Percentiles rank a stretch among this genome's conserved stretches.
phyloP scores from a whole-genome alignment of 306 rosid species.

The Gynostemma pentaphyllum region DNA sequence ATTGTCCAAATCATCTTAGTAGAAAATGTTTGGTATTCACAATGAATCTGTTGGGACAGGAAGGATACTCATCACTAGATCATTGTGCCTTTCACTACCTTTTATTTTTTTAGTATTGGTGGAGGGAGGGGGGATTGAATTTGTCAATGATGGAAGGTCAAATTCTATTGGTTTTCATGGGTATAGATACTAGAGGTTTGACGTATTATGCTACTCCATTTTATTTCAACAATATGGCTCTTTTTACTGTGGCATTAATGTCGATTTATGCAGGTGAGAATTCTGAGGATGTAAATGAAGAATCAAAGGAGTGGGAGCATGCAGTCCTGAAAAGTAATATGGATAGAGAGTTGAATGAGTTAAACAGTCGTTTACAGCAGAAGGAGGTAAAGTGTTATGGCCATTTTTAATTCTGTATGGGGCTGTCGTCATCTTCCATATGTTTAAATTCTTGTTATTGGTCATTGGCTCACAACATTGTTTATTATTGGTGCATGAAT shows the following conservation, averaged over 20 bases:
- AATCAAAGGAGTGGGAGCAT: slow-evolving; percentile 97
- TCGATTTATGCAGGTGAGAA: slow-evolving; percentile 42
- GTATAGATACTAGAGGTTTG: too few relatives aligned
- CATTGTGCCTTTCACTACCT: background rate
- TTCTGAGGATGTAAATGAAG: slow-evolving; percentile 70
- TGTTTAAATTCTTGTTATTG: background rate
- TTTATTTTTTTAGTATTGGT: too few relatives aligned
- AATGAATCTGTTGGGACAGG: background rate
- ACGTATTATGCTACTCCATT: background rate
- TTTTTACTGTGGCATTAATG: background rate
- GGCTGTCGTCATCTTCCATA: too few relatives aligned
- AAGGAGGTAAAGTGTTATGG: slow-evolving; percentile 61
- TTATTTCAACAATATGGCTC: slow-evolving; percentile 5
- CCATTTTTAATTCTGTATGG: background rate
- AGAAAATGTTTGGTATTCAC: background rate
- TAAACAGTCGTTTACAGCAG: slow-evolving; percentile 86
- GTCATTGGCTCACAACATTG: too few relatives aligned
- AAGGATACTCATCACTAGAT: background rate
- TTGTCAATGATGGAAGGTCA: too few relatives aligned
- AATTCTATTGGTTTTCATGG: too few relatives aligned
- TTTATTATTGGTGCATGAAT: too few relatives aligned
- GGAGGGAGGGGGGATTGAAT: too few relatives aligned
- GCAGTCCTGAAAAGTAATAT: slow-evolving; percentile 82
- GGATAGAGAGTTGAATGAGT: slow-evolving; percentile 91
- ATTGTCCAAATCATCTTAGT: background rate